Conservation (phyloP, 140 eudicot genomes). For the Oenanthe javanica region DNA sequence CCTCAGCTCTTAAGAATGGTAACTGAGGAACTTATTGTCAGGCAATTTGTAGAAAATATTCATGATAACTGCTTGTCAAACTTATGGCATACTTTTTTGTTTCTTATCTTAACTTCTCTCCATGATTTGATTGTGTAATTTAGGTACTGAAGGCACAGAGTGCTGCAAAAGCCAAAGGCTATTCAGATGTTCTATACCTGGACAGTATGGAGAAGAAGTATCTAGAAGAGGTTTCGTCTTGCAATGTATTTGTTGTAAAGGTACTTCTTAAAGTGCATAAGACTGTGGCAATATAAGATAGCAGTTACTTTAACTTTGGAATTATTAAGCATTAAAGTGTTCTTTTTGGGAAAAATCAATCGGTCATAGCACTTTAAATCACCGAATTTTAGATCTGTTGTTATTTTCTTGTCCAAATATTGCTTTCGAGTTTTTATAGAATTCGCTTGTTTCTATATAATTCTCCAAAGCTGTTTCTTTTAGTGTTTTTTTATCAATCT, state of each 20-base stretch:
- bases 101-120: neutral
- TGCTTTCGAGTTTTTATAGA: neutral
- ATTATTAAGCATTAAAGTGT: neutral
- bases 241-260: constrained; percentile 84
- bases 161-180: constrained; percentile 80
- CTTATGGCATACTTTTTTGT: neutral
- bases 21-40: neutral
- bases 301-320: neutral
- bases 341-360: neutral
- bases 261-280: constrained; percentile 25
- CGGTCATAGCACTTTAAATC: neutral
- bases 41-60: no score
- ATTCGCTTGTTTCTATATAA: neutral
- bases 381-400: neutral
- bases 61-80: no score
- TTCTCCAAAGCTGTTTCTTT: neutral
- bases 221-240: constrained; percentile 89
- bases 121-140: neutral
- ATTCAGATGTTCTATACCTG: constrained; percentile 77
- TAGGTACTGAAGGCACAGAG: constrained; percentile 78
- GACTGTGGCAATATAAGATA: neutral
- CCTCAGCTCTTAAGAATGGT: neutral
- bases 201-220: constrained; percentile 59
- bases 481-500: neutral
- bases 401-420: neutral